Percentiles rank a stretch among this genome's conserved stretches.
Conservation (phyloP, 192 early-diverging fungal genomes). For the Coemansia sp. region DNA sequence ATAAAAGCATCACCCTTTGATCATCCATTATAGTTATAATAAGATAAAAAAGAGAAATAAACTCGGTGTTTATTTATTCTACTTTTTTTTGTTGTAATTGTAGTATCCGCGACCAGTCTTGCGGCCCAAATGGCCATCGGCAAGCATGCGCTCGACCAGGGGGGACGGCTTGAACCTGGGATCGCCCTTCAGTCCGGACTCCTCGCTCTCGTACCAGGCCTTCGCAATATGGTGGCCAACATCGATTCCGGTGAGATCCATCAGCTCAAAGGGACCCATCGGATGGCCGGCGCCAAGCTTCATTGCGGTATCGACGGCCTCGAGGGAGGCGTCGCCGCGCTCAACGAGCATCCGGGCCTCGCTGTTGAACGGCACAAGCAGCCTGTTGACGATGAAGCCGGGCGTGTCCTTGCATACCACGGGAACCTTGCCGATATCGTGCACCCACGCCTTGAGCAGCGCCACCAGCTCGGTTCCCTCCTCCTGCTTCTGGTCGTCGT, state of each 20-base stretch:
- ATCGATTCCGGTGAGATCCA: conserved; percentile 62
- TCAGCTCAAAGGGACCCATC: conserved; percentile 63
- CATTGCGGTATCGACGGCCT: conserved; percentile 68
- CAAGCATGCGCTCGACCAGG: conserved; percentile 48
- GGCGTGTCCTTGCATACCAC: conserved; percentile 67
- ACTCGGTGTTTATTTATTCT: too few species aligned
- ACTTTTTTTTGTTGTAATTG: conserved; percentile 26
- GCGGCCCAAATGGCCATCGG: conserved; percentile 55
- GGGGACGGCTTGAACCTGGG: conserved; percentile 18
- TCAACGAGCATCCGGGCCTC: conserved; percentile 64
- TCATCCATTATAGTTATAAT: too few species aligned
- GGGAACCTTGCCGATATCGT: conserved; percentile 60
- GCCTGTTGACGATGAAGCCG: conserved; percentile 66
- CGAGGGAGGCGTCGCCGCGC: conserved; percentile 63
- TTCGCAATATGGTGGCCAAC: conserved; percentile 61
- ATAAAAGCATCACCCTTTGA: too few species aligned
- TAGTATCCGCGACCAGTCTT: conserved; percentile 62
- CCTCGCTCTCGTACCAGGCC: conserved; percentile 19
- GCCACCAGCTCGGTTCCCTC: conserved; percentile 44
- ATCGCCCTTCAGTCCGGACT: conserved; percentile 7
- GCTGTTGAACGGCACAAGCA: conserved; percentile 66
- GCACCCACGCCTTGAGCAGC: conserved; percentile 45
- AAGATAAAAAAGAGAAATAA: too few species aligned
- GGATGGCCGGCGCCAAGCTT: conserved; percentile 63
- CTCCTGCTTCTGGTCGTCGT: too few species aligned